These are phyloP conservation scores for Aristolochia contorta DNA, from an alignment of 164 flowering plant species.

Conservation along the genomic window DNA sequence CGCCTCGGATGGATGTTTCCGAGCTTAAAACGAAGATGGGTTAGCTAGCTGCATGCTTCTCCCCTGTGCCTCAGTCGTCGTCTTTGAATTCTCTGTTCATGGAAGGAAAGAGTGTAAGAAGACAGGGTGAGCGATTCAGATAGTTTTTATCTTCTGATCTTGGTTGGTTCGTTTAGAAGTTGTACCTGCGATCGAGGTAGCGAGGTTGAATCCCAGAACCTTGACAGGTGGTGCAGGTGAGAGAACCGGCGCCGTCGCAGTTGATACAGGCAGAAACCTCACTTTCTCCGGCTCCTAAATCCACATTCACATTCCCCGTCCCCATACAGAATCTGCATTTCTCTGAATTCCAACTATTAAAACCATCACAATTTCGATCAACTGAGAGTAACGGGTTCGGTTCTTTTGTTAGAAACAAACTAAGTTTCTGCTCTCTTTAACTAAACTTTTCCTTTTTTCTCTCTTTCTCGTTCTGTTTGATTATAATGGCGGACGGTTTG, in stretches of 20 bases:
- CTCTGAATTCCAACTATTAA: conserved; percentile 32
- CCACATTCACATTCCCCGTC: conserved; percentile 58
- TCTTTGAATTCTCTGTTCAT: conserved; percentile 65
- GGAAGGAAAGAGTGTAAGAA: too few relatives aligned
- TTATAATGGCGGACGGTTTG: too few relatives aligned
- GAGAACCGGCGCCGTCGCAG: conserved; percentile 76
- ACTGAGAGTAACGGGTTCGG: too few relatives aligned
- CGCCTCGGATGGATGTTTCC: too few relatives aligned
- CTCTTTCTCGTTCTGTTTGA: too few relatives aligned
- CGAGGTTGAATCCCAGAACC: conserved; percentile 95
- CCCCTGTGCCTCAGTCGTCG: conserved; percentile 27
- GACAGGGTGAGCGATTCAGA: neutral
- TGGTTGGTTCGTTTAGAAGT: neutral
- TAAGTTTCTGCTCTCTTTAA: too few relatives aligned
- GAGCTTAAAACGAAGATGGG: neutral
- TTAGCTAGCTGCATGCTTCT: conserved; percentile 1
- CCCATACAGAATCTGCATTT: conserved; percentile 92
- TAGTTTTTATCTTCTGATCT: too few relatives aligned
- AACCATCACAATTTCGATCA: neutral
- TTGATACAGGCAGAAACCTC: conserved; percentile 89
- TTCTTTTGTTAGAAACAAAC: neutral
- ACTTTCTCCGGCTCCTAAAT: conserved; percentile 71
- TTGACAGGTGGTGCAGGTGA: conserved; percentile 97
- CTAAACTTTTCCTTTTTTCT: too few relatives aligned
- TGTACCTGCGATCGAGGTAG: conserved; percentile 92